Conservation (phyloP, 2,329 filamentous ascomycete species). For the Septoria linicola region DNA sequence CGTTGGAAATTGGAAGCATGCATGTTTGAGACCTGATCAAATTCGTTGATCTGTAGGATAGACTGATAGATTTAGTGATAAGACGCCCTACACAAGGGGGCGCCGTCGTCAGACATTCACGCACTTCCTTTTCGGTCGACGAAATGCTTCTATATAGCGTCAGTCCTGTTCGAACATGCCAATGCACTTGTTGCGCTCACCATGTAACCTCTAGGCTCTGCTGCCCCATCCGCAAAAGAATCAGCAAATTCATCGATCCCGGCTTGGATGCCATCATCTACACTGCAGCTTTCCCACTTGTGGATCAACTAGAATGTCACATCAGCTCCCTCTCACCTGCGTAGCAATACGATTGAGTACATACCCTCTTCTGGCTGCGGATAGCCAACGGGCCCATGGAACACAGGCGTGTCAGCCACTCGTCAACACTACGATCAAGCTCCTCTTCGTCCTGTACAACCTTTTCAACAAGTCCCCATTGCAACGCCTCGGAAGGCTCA, state of each 20-base stretch:
- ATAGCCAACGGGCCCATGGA: slow-evolving; percentile 38
- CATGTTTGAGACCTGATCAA: too few relatives aligned
- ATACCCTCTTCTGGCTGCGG: slow-evolving; percentile 35
- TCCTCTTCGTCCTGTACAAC: slow-evolving; percentile 33
- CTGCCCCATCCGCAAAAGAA: slow-evolving; percentile 22
- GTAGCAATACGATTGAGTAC: too few relatives aligned
- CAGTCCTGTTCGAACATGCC: too few relatives aligned
- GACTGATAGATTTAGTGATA: too few relatives aligned
- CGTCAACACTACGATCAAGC: slow-evolving; percentile 37
- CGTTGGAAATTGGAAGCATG: slow-evolving; percentile 5
- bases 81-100: too few relatives aligned
- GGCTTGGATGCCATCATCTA: slow-evolving; percentile 28
- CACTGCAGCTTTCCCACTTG: slow-evolving; percentile 31
- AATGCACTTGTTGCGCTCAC: too few relatives aligned
- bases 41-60: too few relatives aligned
- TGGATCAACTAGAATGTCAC: slow-evolving; percentile 21
- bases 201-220: slow-evolving; percentile 31
- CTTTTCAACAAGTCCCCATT: slow-evolving; percentile 42
- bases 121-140: too few relatives aligned
- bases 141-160: too few relatives aligned
- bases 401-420: slow-evolving; percentile 36
- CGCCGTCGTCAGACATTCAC: too few relatives aligned
- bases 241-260: slow-evolving; percentile 31
- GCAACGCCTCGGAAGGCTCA: slow-evolving; percentile 34
- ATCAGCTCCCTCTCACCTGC: too few relatives aligned